Evolutionary conservation across 1,139 yeast species (phyloP).

Genomic region (Yamadazyma conglobata): DNA sequence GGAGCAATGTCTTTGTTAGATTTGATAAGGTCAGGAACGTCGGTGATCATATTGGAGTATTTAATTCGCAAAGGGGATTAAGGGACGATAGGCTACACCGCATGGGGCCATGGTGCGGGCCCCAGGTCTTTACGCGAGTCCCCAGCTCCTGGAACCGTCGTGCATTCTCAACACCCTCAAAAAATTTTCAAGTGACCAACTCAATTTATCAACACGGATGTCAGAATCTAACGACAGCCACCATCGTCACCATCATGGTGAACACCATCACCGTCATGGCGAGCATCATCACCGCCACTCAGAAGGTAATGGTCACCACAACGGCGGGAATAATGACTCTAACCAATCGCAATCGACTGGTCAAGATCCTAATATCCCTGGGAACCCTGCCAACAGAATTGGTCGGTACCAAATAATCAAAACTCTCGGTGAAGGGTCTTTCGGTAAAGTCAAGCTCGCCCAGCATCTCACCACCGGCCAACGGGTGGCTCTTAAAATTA

Average conservation of each 20-base stretch:
- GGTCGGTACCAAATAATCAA: slow-evolving; percentile 94
- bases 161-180: no score
- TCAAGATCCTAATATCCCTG: no score
- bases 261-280: slow-evolving; percentile 18
- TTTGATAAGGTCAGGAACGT: slow-evolving; percentile 13
- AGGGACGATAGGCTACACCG: no score
- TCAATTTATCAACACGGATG: slow-evolving; percentile 1
- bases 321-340: background rate
- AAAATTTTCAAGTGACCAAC: no score
- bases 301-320: slow-evolving; percentile 5
- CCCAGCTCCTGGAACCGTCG: no score
- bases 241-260: slow-evolving; percentile 5
- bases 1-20: slow-evolving; percentile 28
- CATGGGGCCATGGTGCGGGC: no score
- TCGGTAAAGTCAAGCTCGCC: slow-evolving; percentile 95
- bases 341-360: no score
- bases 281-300: slow-evolving; percentile 16
- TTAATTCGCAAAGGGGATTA: no score
- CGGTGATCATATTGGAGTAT: slow-evolving; percentile 9
- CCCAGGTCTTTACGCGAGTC: no score
- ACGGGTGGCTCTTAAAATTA: slow-evolving; percentile 89
- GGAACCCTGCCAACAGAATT: slow-evolving; percentile 53
- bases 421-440: slow-evolving; percentile 95
- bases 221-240: slow-evolving; percentile 3
- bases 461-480: slow-evolving; percentile 92